Conservation (phyloP, 2,329 filamentous ascomycete species). For the Penicillium brasilianum region DNA sequence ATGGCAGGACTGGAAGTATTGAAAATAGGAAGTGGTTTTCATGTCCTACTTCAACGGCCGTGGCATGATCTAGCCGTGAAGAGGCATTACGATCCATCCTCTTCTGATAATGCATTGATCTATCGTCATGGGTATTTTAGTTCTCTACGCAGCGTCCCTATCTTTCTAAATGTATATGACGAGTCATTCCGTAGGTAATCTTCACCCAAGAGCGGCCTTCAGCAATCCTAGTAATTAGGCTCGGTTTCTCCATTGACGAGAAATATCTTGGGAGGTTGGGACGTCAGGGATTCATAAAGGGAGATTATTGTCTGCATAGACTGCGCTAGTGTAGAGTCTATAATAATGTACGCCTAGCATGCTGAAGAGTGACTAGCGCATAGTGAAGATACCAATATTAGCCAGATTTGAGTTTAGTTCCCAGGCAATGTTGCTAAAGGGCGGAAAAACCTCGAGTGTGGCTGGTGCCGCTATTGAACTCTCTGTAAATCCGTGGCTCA, state of each 20-base stretch:
- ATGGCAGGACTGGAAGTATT: no score
- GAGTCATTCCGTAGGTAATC: neutral
- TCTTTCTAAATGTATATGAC: no score
- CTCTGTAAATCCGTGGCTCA: neutral
- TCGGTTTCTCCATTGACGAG: neutral
- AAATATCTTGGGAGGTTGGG: neutral
- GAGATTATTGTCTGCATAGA: neutral
- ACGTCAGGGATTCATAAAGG: neutral
- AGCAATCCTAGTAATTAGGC: neutral
- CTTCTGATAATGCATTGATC: no score
- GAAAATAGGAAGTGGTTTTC: no score
- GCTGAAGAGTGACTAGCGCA: neutral
- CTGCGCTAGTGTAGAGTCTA: neutral
- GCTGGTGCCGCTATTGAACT: conserved; percentile 5
- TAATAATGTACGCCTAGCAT: neutral
- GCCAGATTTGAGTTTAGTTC: neutral
- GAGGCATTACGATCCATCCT: no score
- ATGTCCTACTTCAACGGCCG: no score
- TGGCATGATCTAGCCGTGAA: no score
- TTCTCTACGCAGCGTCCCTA: no score
- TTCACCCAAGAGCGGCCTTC: conserved; percentile 39
- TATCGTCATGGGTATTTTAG: no score
- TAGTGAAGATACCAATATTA: neutral
- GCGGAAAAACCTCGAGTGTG: neutral
- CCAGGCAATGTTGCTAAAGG: neutral